These are phyloP conservation scores for Pythium diclinum DNA, from an alignment of 352 stramenopile genomes.

Conservation along the genomic window DNA sequence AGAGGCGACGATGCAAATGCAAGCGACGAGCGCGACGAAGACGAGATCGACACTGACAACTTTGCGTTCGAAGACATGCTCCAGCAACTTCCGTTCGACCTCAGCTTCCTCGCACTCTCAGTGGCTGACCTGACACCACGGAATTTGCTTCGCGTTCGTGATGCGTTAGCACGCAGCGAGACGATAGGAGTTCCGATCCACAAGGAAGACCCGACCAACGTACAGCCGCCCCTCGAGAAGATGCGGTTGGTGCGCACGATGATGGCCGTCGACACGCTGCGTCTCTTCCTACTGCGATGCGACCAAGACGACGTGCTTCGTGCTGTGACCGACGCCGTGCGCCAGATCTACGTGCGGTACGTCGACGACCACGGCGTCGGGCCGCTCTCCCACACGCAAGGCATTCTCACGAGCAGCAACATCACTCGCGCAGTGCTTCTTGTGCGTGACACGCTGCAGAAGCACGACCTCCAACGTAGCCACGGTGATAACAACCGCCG, in stretches of 20 bases:
- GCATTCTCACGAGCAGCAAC: slow-evolving; percentile 39
- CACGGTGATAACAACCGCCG: slow-evolving; percentile 9
- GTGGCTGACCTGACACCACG: slow-evolving; percentile 24
- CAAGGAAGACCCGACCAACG: neutral
- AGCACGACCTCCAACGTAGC: neutral
- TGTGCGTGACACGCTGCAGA: slow-evolving; percentile 26
- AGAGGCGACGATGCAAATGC: neutral
- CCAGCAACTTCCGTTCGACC: slow-evolving; percentile 29
- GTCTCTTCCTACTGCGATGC: slow-evolving; percentile 34
- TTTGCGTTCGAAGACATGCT: slow-evolving; percentile 38
- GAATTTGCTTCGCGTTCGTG: slow-evolving; percentile 35
- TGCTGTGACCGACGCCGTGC: slow-evolving; percentile 27
- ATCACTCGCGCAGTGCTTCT: slow-evolving; percentile 36
- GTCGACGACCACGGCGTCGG: slow-evolving; percentile 17
- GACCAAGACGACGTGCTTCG: slow-evolving; percentile 27
- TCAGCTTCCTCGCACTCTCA: slow-evolving; percentile 32
- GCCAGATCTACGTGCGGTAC: slow-evolving; percentile 25
- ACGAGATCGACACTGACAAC: slow-evolving; percentile 5
- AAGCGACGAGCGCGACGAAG: slow-evolving; percentile 1
- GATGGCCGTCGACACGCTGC: slow-evolving; percentile 44
- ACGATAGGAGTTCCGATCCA: neutral
- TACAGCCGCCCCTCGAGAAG: neutral
- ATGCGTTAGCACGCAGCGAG: slow-evolving; percentile 19
- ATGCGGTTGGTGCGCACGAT: slow-evolving; percentile 37
- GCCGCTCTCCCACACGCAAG: slow-evolving; percentile 12